A percentile compares a stretch with the other conserved stretches of the same genome.
Evolutionary conservation across 371 early-diverging fungal species (phyloP).

Genomic region (Mortierella sp.): DNA sequence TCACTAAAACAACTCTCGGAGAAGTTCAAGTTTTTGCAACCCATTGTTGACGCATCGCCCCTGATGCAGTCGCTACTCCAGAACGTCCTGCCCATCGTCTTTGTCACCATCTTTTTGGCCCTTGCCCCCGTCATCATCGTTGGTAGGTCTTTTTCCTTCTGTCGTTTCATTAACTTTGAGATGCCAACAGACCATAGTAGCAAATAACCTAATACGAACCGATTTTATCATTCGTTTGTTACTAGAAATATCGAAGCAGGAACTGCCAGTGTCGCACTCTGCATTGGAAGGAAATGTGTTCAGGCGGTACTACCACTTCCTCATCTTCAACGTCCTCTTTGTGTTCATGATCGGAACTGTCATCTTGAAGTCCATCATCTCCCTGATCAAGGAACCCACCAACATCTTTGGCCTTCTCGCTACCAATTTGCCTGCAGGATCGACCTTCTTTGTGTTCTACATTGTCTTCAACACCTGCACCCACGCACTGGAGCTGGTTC

Average conservation of each 20-base stretch:
- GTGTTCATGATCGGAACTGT: constrained; percentile 89
- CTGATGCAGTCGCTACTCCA: constrained; percentile 72
- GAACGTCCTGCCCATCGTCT: constrained; percentile 74
- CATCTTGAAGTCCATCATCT: constrained; percentile 79
- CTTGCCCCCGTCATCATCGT: constrained; percentile 67
- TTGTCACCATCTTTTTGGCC: constrained; percentile 78
- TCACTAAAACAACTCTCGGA: constrained; percentile 78
- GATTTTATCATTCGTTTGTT: constrained; percentile 47
- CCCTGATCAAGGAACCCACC: constrained; percentile 61
- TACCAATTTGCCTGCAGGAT: constrained; percentile 61
- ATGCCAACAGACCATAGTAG: too few species aligned
- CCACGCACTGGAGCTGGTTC: constrained; percentile 76
- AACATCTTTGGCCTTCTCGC: constrained; percentile 51
- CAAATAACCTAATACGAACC: background rate
- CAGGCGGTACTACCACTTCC: constrained; percentile 88
- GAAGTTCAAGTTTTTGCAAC: constrained; percentile 65
- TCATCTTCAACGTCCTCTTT: constrained; percentile 91
- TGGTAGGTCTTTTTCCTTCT: constrained; percentile 41
- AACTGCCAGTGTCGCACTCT: constrained; percentile 72
- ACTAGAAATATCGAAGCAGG: constrained; percentile 72
- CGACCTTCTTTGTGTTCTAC: constrained; percentile 86
- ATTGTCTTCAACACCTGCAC: constrained; percentile 81
- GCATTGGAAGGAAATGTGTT: constrained; percentile 78
- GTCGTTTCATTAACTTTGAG: too few species aligned
- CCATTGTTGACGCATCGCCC: constrained; percentile 69